These are phyloP conservation scores for Globisporangium parvum DNA, from an alignment of 352 stramenopile species.

Conservation along the genomic window DNA sequence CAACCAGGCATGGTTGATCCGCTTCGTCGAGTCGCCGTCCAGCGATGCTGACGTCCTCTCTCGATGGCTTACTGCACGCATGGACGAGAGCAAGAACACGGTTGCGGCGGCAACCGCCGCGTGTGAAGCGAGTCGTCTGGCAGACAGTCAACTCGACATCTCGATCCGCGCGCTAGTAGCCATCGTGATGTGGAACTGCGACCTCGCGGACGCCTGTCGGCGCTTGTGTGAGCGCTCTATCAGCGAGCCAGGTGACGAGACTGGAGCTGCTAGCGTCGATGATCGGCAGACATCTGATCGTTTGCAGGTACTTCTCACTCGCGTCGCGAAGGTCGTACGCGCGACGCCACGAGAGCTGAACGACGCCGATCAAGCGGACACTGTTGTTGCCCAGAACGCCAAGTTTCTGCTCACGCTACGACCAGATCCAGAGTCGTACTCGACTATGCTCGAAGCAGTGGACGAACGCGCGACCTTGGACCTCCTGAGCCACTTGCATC, in stretches of 20 bases:
- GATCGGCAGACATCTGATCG: not conserved
- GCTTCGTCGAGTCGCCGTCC: not conserved
- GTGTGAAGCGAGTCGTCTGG: too few relatives aligned
- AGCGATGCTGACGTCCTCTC: not conserved
- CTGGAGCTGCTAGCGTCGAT: not conserved
- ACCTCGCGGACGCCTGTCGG: not conserved
- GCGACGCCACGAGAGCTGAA: not conserved
- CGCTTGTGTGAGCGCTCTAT: not conserved
- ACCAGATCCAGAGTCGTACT: not conserved
- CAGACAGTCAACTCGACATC: not conserved
- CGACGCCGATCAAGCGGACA: not conserved
- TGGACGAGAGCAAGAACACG: not conserved
- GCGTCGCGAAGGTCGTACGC: not conserved
- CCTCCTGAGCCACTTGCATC: constrained; percentile 8
- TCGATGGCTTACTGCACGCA: not conserved
- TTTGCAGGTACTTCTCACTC: not conserved
- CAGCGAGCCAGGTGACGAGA: not conserved
- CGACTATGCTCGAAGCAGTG: not conserved
- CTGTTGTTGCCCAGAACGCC: not conserved
- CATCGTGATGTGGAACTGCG: constrained; percentile 6
- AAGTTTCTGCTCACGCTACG: constrained; percentile 8
- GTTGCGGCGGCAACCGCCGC: not conserved
- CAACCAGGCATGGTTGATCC: not conserved
- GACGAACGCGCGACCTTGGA: not conserved
- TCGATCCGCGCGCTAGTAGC: constrained; percentile 1